Evolutionary conservation across 2,329 filamentous ascomycete genomes (phyloP).

Genomic region (Colletotrichum orbiculare): DNA sequence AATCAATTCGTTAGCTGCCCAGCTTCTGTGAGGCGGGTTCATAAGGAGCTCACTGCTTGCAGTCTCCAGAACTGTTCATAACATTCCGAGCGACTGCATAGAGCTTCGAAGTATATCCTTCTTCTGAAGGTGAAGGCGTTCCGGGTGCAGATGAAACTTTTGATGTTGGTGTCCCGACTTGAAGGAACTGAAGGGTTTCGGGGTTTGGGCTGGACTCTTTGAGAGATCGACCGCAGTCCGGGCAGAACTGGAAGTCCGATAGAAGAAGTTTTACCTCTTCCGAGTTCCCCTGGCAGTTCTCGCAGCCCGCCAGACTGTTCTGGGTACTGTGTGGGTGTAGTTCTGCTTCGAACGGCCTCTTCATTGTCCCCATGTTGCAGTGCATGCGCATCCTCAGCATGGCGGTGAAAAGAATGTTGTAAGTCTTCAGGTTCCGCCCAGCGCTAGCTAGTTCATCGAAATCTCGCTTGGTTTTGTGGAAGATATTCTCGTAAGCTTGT

Average conservation of each 20-base stretch:
- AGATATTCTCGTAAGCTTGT: not conserved
- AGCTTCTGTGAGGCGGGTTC: not conserved
- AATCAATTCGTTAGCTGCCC: not conserved
- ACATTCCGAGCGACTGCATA: not conserved
- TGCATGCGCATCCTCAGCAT: not conserved
- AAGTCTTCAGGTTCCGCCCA: not conserved
- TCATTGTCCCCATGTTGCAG: not conserved
- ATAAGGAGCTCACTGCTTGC: not conserved
- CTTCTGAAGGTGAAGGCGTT: not conserved
- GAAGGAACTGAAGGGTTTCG: not conserved
- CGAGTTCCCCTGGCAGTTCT: not conserved
- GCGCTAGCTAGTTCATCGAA: not conserved
- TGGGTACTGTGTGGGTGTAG: not conserved
- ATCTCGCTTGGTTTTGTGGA: not conserved
- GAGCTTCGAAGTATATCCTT: not conserved
- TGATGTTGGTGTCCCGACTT: too few relatives aligned
- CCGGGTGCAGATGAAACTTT: not conserved
- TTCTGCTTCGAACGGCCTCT: not conserved
- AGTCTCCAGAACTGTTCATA: not conserved
- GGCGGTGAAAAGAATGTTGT: not conserved
- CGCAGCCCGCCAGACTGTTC: not conserved
- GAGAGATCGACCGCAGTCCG: not conserved
- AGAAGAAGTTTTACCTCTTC: not conserved
- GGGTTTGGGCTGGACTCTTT: not conserved
- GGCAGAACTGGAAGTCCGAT: not conserved